Evolutionary conservation across 495 filamentous ascomycete species (phyloP).

Genomic region (Annulohypoxylon bovei): DNA sequence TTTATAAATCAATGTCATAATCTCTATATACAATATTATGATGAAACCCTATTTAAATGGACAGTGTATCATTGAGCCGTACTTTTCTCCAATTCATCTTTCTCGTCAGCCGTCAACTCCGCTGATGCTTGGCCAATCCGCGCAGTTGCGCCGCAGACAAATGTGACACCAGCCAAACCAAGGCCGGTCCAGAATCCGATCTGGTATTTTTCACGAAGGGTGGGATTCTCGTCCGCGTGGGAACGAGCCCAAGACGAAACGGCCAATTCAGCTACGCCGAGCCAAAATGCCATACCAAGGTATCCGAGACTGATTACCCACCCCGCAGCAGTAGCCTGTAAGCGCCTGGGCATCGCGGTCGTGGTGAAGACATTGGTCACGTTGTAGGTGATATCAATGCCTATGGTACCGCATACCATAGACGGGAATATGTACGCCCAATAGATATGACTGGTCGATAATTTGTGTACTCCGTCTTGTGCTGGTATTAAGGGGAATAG

Average conservation of each 20-base stretch:
- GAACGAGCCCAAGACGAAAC: slow-evolving; percentile 58
- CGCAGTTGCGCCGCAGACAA: slow-evolving; percentile 70
- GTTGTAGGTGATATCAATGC: slow-evolving; percentile 86
- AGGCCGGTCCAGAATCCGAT: slow-evolving; percentile 75
- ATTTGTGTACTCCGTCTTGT: slow-evolving; percentile 60
- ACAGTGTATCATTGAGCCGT: background rate
- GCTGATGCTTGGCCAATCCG: slow-evolving; percentile 72
- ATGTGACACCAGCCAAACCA: slow-evolving; percentile 64
- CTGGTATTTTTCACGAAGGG: slow-evolving; percentile 63
- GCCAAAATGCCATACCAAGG: slow-evolving; percentile 83
- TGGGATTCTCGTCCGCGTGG: slow-evolving; percentile 53
- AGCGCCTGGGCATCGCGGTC: slow-evolving; percentile 71
- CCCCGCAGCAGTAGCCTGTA: slow-evolving; percentile 81
- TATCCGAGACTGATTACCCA: slow-evolving; percentile 66
- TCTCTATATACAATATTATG: background rate
- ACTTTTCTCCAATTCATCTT: slow-evolving; percentile 35
- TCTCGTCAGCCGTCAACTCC: slow-evolving; percentile 76
- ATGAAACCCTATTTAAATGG: background rate
- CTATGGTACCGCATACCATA: slow-evolving; percentile 84
- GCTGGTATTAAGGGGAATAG: slow-evolving; percentile 77
- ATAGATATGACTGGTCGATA: slow-evolving; percentile 58
- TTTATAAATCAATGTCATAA: too few species aligned
- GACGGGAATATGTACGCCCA: slow-evolving; percentile 79
- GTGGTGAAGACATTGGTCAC: slow-evolving; percentile 88
- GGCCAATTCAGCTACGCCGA: slow-evolving; percentile 78